Evolutionary conservation across 768 basidiomycete genomes (phyloP), one percentile per base, ranked within the genome.

Genomic region (Pulveroboletus frians): DNA sequence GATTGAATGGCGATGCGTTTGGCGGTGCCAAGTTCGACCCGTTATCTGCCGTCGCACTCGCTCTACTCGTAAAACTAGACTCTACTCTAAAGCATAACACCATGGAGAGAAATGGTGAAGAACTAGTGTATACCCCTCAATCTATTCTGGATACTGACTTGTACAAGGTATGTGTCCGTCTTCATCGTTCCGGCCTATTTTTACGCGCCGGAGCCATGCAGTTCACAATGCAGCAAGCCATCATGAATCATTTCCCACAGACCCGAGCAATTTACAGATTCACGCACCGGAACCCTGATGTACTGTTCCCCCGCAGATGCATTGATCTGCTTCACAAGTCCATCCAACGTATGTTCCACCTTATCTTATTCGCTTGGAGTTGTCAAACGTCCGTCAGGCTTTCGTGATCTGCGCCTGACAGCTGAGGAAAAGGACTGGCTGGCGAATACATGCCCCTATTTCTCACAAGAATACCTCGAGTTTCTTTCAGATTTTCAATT

Each of bases 201-300:
- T 42, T n/a, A 39, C 46, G 38, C 34, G 3, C 17, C 21, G 2
- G 9, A 6, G 31, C 8, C 26, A 27, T 27, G 13, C 49, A 95
- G 91, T 74, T 96, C 40, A 89, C 92, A 0, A 98, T 96, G 95
- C 95, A 98, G 71, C 88, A 94, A 69, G 92, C 92, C 0, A 83
- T 97, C 20, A 59, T 84, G 49, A 75, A 78, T 18, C 82, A 85
- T 53, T 94, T 92, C 61, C 85, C 85, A n/a, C 70, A 81, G 38
- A 76, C 79, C 1, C 61, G 73, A n/a, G 83, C 81, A 6, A 78
- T 77, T 2, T 92, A 94, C 66, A 77, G 77, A 34, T 94, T 95
- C 67, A 91, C 83, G 2, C 87, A 93, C 64, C 83, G 93, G 51
- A 79, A 81, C 57, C 72, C 74, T 34, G 69, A 74, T 37, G 77